Base-by-base conservation (phyloP, 352 stramenopile genomes). In the Globisporangium ultimum region DNA sequence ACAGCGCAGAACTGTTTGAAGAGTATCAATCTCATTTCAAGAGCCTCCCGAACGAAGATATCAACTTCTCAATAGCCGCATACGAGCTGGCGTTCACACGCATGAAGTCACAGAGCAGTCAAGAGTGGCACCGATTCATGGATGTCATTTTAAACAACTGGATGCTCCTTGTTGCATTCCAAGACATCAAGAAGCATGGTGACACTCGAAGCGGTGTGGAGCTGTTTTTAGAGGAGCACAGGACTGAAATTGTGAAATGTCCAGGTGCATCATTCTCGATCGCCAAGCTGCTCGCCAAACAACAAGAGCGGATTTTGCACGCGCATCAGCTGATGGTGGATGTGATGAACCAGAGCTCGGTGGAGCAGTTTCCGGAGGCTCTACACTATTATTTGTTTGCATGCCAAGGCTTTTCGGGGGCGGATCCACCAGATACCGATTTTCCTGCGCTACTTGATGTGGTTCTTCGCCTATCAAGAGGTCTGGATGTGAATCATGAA, bases 401-500 rank as follows among this genome's bases (percentile, higher is more conserved):
- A n/a, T 34, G 51, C 3, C 60, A 34, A 17, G 20, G 28, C 0
- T 18, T 55, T 14, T 21, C 28, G 11, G 45, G 4, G 28, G 11
- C 18, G 13, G 7, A 36, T 2, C 15, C 15, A 22, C n/a, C 48
- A 3, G 41, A 18, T 8, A 17, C 2, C n/a, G 15, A 43, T 41
- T 55, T 22, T 7, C 24, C 28, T 21, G n/a, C 24, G 2, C 21
- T 54, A 18, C 45, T 58, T 18, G 46, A 74, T 18, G 57, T 76
- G 8, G 68, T 81, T 54, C 21, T 64, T 24, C 70, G 64, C 4
- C 42, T 86, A 20, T 61, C 71, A 1, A 53, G 46, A 34, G 43
- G 61, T 22, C 36, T 81, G 24, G 54, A 50, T 36, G 51, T 67
- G 49, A 63, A 78, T 13, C 53, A 53, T 11, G 47, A 70, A 17